Percentiles rank a stretch among this genome's conserved stretches.
Conservation (phyloP, 2,329 filamentous ascomycete genomes). For the Fusarium temperatum region DNA sequence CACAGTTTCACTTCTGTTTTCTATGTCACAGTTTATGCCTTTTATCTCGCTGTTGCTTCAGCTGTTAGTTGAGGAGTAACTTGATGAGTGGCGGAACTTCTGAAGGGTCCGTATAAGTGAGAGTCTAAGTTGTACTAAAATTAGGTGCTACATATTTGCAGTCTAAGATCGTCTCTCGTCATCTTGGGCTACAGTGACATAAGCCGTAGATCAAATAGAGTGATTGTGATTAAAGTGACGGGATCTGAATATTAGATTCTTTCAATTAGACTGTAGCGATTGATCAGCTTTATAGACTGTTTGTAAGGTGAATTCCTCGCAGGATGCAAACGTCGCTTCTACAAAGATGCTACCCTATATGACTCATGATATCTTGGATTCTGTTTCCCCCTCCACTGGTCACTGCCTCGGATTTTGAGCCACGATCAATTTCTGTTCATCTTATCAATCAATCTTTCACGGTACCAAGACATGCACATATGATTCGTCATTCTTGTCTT, state of each 20-base stretch:
- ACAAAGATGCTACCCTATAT: background rate
- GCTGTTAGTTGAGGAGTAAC: background rate
- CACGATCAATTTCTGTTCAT: background rate
- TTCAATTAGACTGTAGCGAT: background rate
- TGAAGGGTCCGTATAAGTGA: background rate
- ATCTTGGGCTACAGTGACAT: constrained; percentile 3
- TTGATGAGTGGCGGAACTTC: background rate
- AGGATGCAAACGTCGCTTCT: background rate
- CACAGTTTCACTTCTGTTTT: background rate
- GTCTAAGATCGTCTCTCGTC: constrained; percentile 11
- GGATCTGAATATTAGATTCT: background rate
- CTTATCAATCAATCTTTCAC: background rate
- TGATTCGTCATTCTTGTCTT: background rate
- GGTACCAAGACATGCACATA: no score
- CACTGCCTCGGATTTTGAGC: background rate
- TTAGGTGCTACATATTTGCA: background rate
- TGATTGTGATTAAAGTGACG: background rate
- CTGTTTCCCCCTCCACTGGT: background rate
- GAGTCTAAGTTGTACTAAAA: background rate
- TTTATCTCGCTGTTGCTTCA: background rate
- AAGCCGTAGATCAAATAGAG: background rate
- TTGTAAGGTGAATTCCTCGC: background rate
- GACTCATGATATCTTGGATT: background rate
- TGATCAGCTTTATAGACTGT: background rate
- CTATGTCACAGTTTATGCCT: background rate